A percentile compares a stretch with the other conserved stretches of the same genome.
These are phyloP conservation scores for Furcasterigmium sp. DNA, from an alignment of 2,329 filamentous ascomycete genomes.

Conservation along the genomic window DNA sequence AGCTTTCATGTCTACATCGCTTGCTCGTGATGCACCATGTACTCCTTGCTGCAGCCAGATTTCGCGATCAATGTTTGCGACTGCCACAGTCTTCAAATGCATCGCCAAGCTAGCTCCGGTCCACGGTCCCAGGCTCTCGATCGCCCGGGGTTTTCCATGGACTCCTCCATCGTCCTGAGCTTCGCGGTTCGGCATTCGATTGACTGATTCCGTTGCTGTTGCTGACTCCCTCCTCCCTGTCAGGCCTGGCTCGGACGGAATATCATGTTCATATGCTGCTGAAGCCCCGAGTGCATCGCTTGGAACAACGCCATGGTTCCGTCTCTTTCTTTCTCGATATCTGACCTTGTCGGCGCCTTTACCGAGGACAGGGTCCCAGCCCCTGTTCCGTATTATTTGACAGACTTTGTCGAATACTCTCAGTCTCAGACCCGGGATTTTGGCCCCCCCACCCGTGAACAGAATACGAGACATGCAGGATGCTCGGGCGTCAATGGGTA, in stretches of 20 bases:
- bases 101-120: constrained; percentile 66
- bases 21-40: constrained; percentile 53
- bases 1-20: constrained; percentile 53
- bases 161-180: constrained; percentile 28
- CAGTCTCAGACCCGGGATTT: constrained; percentile 72
- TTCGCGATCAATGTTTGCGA: constrained; percentile 67
- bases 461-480: constrained; percentile 85
- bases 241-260: too few relatives aligned
- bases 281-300: constrained; percentile 13
- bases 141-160: constrained; percentile 56
- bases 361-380: constrained; percentile 74
- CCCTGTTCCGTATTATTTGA: constrained; percentile 57
- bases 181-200: constrained; percentile 46
- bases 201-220: constrained; percentile 52
- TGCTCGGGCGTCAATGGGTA: constrained; percentile 78
- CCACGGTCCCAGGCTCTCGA: constrained; percentile 70
- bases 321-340: constrained; percentile 32
- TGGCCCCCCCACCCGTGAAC: constrained; percentile 76
- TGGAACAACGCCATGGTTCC: constrained; percentile 14
- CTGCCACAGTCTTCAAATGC: constrained; percentile 61
- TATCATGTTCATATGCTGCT: constrained; percentile 8
- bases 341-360: constrained; percentile 56
- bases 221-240: constrained; percentile 27
- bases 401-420: constrained; percentile 73
- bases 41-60: constrained; percentile 64